Conservation (phyloP, 2,329 filamentous ascomycete species). For the Ceratocystis huliohia region DNA sequence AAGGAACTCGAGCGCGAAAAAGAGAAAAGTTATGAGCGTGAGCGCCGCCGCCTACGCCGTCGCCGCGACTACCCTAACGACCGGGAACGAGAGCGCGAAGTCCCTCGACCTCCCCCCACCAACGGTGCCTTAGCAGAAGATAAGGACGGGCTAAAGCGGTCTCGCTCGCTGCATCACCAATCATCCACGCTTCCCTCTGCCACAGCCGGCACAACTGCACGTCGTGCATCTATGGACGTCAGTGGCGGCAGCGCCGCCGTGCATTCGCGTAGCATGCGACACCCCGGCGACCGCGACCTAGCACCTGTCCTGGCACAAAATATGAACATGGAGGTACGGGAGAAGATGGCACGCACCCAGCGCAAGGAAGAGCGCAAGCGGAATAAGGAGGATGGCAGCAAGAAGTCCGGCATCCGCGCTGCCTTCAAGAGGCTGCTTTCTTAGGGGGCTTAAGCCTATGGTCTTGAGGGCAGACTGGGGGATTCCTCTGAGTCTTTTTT, state of each 20-base stretch:
- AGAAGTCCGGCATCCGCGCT: constrained; percentile 20
- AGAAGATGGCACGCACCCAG: not conserved
- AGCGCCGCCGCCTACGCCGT: constrained; percentile 5
- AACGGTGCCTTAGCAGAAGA: not conserved
- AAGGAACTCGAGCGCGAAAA: constrained; percentile 6
- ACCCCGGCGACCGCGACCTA: not conserved
- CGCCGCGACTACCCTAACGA: not conserved
- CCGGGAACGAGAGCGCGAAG: not conserved
- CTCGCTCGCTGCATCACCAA: constrained; percentile 8
- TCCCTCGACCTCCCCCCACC: not conserved
- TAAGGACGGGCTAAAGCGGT: constrained; percentile 12
- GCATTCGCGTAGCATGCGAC: not conserved
- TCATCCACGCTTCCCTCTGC: constrained; percentile 2
- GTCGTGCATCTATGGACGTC: constrained; percentile 15
- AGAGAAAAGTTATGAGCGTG: not conserved
- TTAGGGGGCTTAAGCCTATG: not conserved
- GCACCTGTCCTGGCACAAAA: not conserved
- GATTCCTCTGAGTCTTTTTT: not conserved
- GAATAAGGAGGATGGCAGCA: constrained; percentile 20
- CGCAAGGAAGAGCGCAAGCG: constrained; percentile 20
- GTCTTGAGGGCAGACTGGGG: not conserved
- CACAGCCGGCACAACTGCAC: not conserved
- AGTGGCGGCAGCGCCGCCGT: not conserved
- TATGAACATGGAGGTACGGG: constrained; percentile 10
- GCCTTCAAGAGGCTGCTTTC: constrained; percentile 20